These are phyloP conservation scores for Cyclotella atomus DNA, from an alignment of 108 stramenopile genomes.

Conservation along the genomic window DNA sequence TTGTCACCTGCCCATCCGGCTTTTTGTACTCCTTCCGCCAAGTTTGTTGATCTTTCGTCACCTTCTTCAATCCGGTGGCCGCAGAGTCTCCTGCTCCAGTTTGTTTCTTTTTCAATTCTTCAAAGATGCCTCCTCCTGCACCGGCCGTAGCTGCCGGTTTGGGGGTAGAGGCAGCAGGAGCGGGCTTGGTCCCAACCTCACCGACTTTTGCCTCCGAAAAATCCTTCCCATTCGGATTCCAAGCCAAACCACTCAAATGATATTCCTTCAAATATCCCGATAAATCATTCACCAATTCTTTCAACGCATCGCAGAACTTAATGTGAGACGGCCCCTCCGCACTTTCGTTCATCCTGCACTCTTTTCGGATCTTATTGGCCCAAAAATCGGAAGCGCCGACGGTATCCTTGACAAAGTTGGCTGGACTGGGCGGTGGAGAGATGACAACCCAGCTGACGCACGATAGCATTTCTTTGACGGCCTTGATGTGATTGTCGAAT, in stretches of 20 bases:
- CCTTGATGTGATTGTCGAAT: slow-evolving; percentile 79
- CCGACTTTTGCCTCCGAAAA: slow-evolving; percentile 72
- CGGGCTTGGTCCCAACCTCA: slow-evolving; percentile 45
- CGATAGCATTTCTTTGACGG: slow-evolving; percentile 77
- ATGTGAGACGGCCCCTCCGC: slow-evolving; percentile 78
- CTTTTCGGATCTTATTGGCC: slow-evolving; percentile 95
- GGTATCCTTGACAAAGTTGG: slow-evolving; percentile 79
- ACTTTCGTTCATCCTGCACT: slow-evolving; percentile 87
- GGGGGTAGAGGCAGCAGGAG: slow-evolving; percentile 20
- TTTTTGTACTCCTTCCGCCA: slow-evolving; percentile 94
- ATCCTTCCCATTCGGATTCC: slow-evolving; percentile 86
- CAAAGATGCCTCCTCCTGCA: slow-evolving; percentile 64
- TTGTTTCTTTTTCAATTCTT: slow-evolving; percentile 72
- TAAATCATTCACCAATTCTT: slow-evolving; percentile 76
- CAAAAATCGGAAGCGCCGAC: slow-evolving; percentile 93
- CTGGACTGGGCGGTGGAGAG: slow-evolving; percentile 67
- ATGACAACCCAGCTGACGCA: slow-evolving; percentile 80
- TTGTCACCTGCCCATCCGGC: slow-evolving; percentile 39
- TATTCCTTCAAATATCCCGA: slow-evolving; percentile 85
- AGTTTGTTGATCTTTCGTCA: slow-evolving; percentile 94
- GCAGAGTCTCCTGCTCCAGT: slow-evolving; percentile 83
- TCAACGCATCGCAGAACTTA: slow-evolving; percentile 90
- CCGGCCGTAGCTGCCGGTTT: slow-evolving; percentile 39
- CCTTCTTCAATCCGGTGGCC: slow-evolving; percentile 93
- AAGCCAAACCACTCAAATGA: slow-evolving; percentile 91